Evolutionary conservation across 305 asterid genomes (phyloP), one percentile per base, ranked within the genome.

Genomic region (Solanum chacoense): DNA sequence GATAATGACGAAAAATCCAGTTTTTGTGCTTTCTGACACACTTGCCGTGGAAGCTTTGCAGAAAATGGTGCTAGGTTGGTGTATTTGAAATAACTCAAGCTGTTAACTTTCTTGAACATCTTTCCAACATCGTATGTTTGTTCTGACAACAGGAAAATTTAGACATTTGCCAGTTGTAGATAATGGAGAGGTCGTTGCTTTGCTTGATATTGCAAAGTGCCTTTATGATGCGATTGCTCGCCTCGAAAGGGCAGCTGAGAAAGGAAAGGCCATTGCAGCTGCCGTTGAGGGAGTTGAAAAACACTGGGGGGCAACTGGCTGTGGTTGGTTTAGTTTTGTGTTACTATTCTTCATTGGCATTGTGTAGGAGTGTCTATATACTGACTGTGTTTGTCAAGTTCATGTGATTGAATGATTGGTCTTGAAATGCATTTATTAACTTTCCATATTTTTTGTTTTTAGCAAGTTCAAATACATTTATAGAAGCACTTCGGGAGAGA

Each of bases 281-380:
- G 98, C 98, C n/a, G 98, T 97, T 87, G 98, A 97, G 93, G 99
- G 99, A 75, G 99, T 95, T 88, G 99, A 97, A 91, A 97, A 97
- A 91, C 98, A 95, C 88, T 97, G 99, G 99, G 99, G 99, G 9
- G 89, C 99, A 89, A 91, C 98, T 37, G 24, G 24, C 26, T 59
- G 69, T 59, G 99, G 99, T 97, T 90, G 65, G 98, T 92, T 77
- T 73, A 85, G 87, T 79, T 45, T 63, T 91, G 35, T 63, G 79
- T 37, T 50, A 73, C 86, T 87, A 38, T 76, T 42, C 50, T 65
- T 88, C 73, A 79, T 45, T 81, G 26, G 71, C 55, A 45, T 28
- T 42, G 38, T 81, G 86, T 81, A 42, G 71, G 40, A 28, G 5
- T 45, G 38, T 81, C 28, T 28, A 28, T 81, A 16, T 45, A 28